Conservation (phyloP, 768 basidiomycete genomes). For the Gyrodon lividus region DNA sequence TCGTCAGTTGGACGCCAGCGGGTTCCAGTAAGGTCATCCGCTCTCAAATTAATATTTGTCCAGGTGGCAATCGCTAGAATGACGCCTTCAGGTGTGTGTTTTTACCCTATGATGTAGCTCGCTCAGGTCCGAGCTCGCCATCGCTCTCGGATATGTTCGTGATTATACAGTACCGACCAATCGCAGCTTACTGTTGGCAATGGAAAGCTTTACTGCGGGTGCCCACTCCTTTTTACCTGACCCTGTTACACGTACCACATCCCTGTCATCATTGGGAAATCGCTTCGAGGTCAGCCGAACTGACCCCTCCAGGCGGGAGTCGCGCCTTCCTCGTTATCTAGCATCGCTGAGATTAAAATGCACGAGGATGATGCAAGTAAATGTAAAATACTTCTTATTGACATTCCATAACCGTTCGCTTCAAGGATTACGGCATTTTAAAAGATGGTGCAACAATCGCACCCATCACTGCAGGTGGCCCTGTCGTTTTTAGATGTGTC, state of each 20-base stretch:
- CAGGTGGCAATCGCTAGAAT: slow-evolving; percentile 6
- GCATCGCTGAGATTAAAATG: not conserved
- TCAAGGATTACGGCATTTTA: slow-evolving; percentile 10
- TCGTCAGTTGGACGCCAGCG: not conserved
- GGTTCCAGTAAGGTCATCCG: not conserved
- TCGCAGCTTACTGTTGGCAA: not conserved
- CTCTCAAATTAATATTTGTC: not conserved
- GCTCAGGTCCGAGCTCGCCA: not conserved
- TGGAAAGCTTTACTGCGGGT: not conserved
- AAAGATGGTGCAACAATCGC: slow-evolving; percentile 10
- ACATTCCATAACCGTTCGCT: not conserved
- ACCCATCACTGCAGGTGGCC: not conserved
- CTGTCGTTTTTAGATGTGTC: not conserved
- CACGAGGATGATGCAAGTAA: slow-evolving; percentile 15
- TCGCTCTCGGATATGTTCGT: not conserved
- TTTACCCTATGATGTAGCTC: not conserved
- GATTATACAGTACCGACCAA: not conserved
- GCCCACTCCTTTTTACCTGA: slow-evolving; percentile 1
- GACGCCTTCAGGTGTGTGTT: not conserved
- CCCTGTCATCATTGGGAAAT: not conserved
- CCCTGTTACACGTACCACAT: slow-evolving; percentile 15
- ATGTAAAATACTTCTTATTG: too few species aligned
- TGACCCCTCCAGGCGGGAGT: slow-evolving; percentile 5
- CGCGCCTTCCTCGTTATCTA: slow-evolving; percentile 3
- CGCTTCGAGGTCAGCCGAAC: slow-evolving; percentile 2